These are phyloP conservation scores for Fennellomyces sp. DNA, from an alignment of 371 early-diverging fungal species.

Conservation along the genomic window DNA sequence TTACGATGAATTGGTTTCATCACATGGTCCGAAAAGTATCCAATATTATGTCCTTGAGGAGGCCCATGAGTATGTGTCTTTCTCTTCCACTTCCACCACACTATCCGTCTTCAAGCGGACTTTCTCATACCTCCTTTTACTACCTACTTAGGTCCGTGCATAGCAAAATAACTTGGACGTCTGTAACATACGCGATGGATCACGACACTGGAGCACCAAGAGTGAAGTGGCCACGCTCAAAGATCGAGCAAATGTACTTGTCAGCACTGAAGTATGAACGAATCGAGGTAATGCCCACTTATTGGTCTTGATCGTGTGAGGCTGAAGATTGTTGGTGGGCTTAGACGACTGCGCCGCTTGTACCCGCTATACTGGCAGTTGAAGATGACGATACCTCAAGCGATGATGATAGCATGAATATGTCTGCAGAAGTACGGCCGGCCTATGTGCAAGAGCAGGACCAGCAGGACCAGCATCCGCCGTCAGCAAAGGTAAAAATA, in stretches of 20 bases:
- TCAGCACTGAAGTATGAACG: background rate
- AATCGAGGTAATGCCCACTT: background rate
- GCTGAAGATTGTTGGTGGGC: background rate
- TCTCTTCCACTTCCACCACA: background rate
- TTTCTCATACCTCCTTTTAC: background rate
- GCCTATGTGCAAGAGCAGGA: too few species aligned
- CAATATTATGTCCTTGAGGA: background rate
- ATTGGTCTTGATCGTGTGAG: background rate
- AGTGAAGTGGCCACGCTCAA: background rate
- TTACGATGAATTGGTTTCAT: background rate
- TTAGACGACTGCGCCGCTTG: background rate
- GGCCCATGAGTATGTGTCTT: background rate
- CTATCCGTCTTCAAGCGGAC: background rate
- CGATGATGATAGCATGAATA: too few species aligned
- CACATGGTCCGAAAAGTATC: background rate
- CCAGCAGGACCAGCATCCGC: background rate
- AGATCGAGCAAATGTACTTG: background rate
- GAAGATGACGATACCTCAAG: background rate
- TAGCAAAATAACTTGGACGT: conserved; percentile 1
- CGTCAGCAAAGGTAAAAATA: background rate
- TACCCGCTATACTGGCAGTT: background rate
- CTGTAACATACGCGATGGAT: background rate
- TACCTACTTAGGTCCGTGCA: background rate
- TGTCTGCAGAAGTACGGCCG: too few species aligned
- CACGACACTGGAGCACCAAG: background rate